Evolutionary conservation across 192 early-diverging fungal species (phyloP), one percentile per base, ranked within the genome.

Genomic region (Rhizophagus prolifer): DNA sequence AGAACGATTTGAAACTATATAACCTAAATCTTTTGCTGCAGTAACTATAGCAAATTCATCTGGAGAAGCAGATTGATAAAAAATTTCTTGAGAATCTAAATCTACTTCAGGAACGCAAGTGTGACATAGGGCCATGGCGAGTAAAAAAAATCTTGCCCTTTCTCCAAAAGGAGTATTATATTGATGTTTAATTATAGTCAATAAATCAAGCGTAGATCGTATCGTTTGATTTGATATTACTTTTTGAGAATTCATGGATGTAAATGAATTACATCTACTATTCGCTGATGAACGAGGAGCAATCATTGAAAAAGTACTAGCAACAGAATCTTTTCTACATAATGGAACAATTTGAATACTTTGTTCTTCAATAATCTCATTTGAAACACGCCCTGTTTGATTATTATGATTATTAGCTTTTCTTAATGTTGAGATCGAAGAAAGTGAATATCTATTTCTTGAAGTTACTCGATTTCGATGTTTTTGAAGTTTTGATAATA

Each of bases 21-120:
- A 94, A 25, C 89, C 90, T 25, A 95, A 77, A 72, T 94, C 90
- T 21, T 88, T 88, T 12, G 93, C 94, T 14, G 92, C 92, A 1
- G 88, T 89, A 1, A 94, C 92, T 61, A 95, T 79, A 12, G 94
- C 94, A 79, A 91, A 89, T 81, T 95, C 94, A 77, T 95, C 94
- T 12, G 94, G 94, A 9, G 92, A 94, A 1, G 92, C 88, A 6
- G 91, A 90, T 82, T 92, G 91, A 79, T 95, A 96, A 19, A 89
- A 84, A 36, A 85, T 85, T 10, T 84, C 80, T 21, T 87, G 86
- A 2, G 86, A 89, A 58, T 86, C 81, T 34, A 84, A 82, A 79
- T 88, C 86, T 34, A 85, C 78, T 75, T 95, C 93, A 1, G 93
- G 94, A 30, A 94, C 87, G 34, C 86, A 91, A 69, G 90, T 94